A percentile compares a stretch with the other conserved stretches of the same genome.
These are phyloP conservation scores for Epichloe brachyelytri DNA, from an alignment of 2,329 filamentous ascomycete genomes.

Conservation along the genomic window DNA sequence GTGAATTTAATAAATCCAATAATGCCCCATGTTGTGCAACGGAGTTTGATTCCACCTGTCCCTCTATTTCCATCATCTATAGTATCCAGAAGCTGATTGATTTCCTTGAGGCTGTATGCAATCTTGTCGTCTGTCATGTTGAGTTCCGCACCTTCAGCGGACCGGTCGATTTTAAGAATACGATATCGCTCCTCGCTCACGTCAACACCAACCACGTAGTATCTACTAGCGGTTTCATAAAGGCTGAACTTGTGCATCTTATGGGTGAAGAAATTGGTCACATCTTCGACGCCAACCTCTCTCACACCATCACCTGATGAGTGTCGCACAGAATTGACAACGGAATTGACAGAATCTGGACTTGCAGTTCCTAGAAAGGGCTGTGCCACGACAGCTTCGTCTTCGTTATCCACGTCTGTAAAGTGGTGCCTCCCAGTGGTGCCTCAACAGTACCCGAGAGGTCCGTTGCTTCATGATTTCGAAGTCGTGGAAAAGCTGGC, in stretches of 20 bases:
- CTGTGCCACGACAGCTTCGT: background rate
- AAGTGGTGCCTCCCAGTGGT: background rate
- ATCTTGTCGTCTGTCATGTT: slow-evolving; percentile 89
- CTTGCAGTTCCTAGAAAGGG: slow-evolving; percentile 26
- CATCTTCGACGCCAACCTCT: slow-evolving; percentile 18
- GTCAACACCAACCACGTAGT: slow-evolving; percentile 90
- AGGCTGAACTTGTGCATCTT: slow-evolving; percentile 96
- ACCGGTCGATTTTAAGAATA: slow-evolving; percentile 90
- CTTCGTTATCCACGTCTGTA: background rate
- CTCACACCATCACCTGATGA: slow-evolving; percentile 3
- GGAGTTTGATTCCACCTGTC: slow-evolving; percentile 78
- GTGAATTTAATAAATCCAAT: slow-evolving; percentile 95
- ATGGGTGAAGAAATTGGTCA: slow-evolving; percentile 30
- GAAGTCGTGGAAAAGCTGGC: background rate
- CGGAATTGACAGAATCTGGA: slow-evolving; percentile 28
- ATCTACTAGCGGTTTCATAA: slow-evolving; percentile 87
- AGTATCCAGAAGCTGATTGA: slow-evolving; percentile 83
- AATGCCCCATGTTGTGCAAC: slow-evolving; percentile 84
- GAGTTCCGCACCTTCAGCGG: slow-evolving; percentile 61
- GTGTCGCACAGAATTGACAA: slow-evolving; percentile 13
- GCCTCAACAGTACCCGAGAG: background rate
- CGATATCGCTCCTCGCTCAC: slow-evolving; percentile 79
- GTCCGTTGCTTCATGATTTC: background rate
- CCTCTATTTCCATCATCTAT: slow-evolving; percentile 92
- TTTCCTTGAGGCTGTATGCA: slow-evolving; percentile 82